These are phyloP conservation scores for Fusarium longipes DNA, from an alignment of 2,329 filamentous ascomycete genomes.

Conservation along the genomic window DNA sequence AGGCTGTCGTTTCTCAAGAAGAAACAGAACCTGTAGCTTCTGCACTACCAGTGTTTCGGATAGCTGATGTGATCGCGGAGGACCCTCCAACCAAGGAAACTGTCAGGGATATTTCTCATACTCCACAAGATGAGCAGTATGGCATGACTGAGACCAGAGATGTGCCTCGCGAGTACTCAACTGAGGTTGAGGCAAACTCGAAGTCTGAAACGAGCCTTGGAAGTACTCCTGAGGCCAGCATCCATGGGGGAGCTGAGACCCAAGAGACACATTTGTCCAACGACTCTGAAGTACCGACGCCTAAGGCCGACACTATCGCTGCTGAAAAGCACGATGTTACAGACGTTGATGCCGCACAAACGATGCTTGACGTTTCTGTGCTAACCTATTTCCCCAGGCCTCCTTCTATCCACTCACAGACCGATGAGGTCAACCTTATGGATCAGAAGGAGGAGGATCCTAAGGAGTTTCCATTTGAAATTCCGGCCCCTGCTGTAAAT, in stretches of 20 bases:
- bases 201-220: conserved; percentile 38
- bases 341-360: conserved; percentile 1
- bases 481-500: background rate
- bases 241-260: conserved; percentile 17
- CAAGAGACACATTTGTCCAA: conserved; percentile 2
- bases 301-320: conserved; percentile 8
- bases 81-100: background rate
- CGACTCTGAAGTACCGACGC: conserved; percentile 24
- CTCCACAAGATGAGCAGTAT: conserved; percentile 29
- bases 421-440: background rate
- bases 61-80: background rate
- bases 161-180: conserved; percentile 3
- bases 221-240: conserved; percentile 25
- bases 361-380: conserved; percentile 9
- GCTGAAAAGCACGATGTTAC: background rate
- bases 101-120: background rate
- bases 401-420: conserved; percentile 22
- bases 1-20: background rate
- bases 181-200: conserved; percentile 27
- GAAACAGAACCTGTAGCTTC: conserved; percentile 8
- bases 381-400: conserved; percentile 37
- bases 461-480: background rate
- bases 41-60: background rate
- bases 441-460: conserved; percentile 15
- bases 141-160: conserved; percentile 28